Conservation (phyloP, 208 protist species). For the Naegleria lovaniensis region DNA sequence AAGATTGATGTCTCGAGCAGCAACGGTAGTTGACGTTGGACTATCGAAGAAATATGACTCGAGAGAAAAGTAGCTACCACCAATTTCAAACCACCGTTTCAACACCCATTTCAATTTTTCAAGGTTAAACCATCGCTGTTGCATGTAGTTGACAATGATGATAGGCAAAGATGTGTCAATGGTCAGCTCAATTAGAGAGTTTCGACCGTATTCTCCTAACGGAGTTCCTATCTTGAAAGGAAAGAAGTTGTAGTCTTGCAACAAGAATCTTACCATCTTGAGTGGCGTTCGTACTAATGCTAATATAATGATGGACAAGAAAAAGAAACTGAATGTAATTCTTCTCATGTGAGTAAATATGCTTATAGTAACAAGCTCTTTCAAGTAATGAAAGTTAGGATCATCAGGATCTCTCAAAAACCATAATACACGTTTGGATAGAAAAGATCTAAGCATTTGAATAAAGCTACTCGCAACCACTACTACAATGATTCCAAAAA, state of each 20-base stretch:
- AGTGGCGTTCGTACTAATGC: not conserved
- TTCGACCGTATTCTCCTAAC: not conserved
- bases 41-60: not conserved
- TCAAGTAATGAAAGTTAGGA: conserved; percentile 2
- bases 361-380: not conserved
- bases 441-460: not conserved
- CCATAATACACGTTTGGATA: not conserved
- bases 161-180: not conserved
- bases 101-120: not conserved
- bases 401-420: conserved; percentile 23
- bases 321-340: not conserved
- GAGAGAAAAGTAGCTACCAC: not conserved
- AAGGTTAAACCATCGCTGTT: not conserved
- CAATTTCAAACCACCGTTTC: not conserved
- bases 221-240: not conserved
- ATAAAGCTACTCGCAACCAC: not conserved
- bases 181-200: not conserved
- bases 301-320: not conserved
- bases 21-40: not conserved
- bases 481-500: not conserved
- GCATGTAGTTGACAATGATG: not conserved
- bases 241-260: not conserved
- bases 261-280: not conserved
- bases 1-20: not conserved
- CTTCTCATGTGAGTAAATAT: not conserved